Evolutionary conservation across 345 rosid genomes (phyloP).

Genomic region (Populus alba): DNA sequence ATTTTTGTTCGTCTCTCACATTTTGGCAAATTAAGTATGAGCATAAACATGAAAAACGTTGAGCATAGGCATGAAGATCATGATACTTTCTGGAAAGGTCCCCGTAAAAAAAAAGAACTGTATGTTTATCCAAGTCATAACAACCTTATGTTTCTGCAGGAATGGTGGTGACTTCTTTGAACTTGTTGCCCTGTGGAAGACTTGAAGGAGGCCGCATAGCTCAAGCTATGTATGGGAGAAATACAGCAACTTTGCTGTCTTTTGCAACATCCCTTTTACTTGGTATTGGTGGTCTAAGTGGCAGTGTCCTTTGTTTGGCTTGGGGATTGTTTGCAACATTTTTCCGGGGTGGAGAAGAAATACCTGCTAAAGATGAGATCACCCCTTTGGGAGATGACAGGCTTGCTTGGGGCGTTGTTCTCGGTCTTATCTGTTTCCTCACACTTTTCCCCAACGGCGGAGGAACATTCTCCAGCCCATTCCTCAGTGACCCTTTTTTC

Average conservation of each 20-base stretch:
- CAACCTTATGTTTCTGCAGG: slow-evolving; percentile 38
- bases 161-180: slow-evolving; percentile 91
- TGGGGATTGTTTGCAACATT: slow-evolving; percentile 94
- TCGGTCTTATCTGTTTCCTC: slow-evolving; percentile 85
- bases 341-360: slow-evolving; percentile 89
- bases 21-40: background rate
- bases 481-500: slow-evolving; percentile 73
- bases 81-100: background rate
- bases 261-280: slow-evolving; percentile 76
- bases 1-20: background rate
- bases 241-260: slow-evolving; percentile 65
- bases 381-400: slow-evolving; percentile 67
- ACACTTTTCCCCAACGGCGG: slow-evolving; percentile 89
- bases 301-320: slow-evolving; percentile 82
- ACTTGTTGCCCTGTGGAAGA: slow-evolving; percentile 88
- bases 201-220: slow-evolving; percentile 97
- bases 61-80: background rate
- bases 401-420: slow-evolving; percentile 77
- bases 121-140: no score
- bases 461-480: slow-evolving; percentile 79
- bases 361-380: slow-evolving; percentile 85
- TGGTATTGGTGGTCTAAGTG: slow-evolving; percentile 73
- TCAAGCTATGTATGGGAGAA: slow-evolving; percentile 90
- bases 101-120: no score
- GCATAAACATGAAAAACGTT: background rate